Evolutionary conservation across 306 rosid genomes (phyloP).

Genomic region (Trifolium repens): DNA sequence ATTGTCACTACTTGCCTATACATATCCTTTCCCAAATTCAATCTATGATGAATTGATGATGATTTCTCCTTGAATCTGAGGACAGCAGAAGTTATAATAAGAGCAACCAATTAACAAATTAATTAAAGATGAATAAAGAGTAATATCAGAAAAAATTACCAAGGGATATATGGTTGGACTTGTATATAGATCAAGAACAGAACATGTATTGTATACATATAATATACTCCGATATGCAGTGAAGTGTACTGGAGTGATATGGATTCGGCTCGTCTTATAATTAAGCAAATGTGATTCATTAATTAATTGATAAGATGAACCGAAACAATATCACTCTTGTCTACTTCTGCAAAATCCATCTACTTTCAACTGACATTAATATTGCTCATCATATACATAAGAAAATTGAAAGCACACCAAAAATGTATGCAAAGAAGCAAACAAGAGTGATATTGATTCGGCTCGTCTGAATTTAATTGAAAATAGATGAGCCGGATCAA

Average conservation of each 20-base stretch:
- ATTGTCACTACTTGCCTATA: neutral
- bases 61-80: constrained; percentile 11
- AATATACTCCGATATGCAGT: constrained; percentile 10
- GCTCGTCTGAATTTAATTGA: constrained; percentile 51
- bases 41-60: neutral
- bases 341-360: constrained; percentile 50
- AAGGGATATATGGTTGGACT: neutral
- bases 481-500: constrained; percentile 61
- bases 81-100: neutral
- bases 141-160: neutral
- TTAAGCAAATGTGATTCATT: neutral
- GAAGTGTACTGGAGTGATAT: constrained; percentile 47
- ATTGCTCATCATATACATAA: neutral
- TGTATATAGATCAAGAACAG: neutral
- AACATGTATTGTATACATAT: neutral
- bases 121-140: neutral
- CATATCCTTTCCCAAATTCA: constrained; percentile 10
- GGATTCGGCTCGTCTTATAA: constrained; percentile 48
- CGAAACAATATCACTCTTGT: constrained; percentile 60
- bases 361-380: neutral
- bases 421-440: constrained; percentile 50
- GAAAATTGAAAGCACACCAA: too few relatives aligned
- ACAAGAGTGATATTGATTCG: constrained; percentile 89
- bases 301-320: constrained; percentile 43
- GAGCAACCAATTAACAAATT: neutral